Percentiles rank a stretch among this genome's conserved stretches.
Conservation (phyloP, 139 green algal species). For the Nannochloris sp. region DNA sequence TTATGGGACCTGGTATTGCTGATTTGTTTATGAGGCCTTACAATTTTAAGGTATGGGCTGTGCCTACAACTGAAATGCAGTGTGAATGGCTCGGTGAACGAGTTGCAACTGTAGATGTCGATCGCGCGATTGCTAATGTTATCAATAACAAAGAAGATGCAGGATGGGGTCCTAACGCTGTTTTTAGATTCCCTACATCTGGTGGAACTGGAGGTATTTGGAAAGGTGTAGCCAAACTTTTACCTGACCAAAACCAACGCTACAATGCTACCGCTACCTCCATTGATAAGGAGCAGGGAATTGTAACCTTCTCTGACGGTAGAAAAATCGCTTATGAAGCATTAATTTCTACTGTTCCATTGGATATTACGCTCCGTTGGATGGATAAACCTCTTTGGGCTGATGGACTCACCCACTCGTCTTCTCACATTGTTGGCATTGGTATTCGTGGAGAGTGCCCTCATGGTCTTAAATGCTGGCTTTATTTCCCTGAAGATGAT, state of each 20-base stretch:
- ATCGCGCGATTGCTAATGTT: constrained; percentile 77
- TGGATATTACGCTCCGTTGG: constrained; percentile 69
- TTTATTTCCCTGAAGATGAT: constrained; percentile 87
- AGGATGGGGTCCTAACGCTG: constrained; percentile 83
- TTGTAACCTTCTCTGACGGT: constrained; percentile 36
- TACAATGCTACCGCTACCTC: constrained; percentile 48
- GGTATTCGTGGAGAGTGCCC: constrained; percentile 58
- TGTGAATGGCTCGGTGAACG: constrained; percentile 90
- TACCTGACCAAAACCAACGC: constrained; percentile 63
- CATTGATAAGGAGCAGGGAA: constrained; percentile 68
- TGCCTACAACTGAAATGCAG: constrained; percentile 77
- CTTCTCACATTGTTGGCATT: constrained; percentile 76
- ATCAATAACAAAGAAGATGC: constrained; percentile 80
- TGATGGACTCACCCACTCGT: constrained; percentile 63
- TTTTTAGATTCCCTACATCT: constrained; percentile 79
- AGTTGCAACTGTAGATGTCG: constrained; percentile 81
- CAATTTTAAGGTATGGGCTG: constrained; percentile 89
- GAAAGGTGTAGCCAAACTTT: constrained; percentile 72
- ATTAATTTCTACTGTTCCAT: constrained; percentile 73
- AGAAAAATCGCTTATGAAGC: constrained; percentile 45
- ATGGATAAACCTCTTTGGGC: constrained; percentile 59
- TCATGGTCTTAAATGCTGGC: constrained; percentile 86
- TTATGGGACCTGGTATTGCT: constrained; percentile 80
- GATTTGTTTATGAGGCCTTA: constrained; percentile 93
- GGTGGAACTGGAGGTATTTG: constrained; percentile 87